Evolutionary conservation across 441 rosid genomes (phyloP), one percentile per base, ranked within the genome.

Genomic region (Cnidoscolus chayamansa): DNA sequence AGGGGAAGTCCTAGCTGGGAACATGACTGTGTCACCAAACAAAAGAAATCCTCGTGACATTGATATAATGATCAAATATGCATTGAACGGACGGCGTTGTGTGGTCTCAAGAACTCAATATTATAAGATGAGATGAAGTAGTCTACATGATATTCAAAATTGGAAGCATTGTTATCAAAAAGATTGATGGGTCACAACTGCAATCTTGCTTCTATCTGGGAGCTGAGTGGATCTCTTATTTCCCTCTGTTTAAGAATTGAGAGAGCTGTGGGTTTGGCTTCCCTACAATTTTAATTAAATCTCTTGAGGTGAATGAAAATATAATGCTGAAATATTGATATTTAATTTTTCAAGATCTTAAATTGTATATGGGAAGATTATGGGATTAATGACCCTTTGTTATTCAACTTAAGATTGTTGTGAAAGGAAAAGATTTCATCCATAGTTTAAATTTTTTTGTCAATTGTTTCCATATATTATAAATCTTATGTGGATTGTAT

Each of bases 1-100:
- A 81, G 99, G 97, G 30, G 99, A 95, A 84, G 82, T 91, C 4
- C 53, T 95, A 25, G 79, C 68, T 51, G 99, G 99, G 72, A 91
- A 88, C 86, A 86, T 95, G 97, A 84, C 97, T 0, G 94, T 93
- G 66, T 86, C 97, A 13, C 90, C 83, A 48, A 93, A 93, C 89
- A 87, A 86, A 84, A 95, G 86, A 83, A 93, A 95, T 85, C 97
- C 97, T 10, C 88, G 98, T 49, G 99, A 96, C 68, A 78, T 96
- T 12, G 98, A 96, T 81, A 96, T 91, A 71, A 86, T 79, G 83
- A 84, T 96, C 60, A 88, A 84, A 67, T 96, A 90, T 81, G 81
- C 94, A 37, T 63, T 93, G 86, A 79, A 83, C 55, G 97, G 99
- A 10, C 73, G 73, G 70, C 95, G 91, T 1, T 84, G 89, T 76